Evolutionary conservation across 1,284 basidiomycete species (phyloP).

Genomic region (Lentinula novae-zelandiae): DNA sequence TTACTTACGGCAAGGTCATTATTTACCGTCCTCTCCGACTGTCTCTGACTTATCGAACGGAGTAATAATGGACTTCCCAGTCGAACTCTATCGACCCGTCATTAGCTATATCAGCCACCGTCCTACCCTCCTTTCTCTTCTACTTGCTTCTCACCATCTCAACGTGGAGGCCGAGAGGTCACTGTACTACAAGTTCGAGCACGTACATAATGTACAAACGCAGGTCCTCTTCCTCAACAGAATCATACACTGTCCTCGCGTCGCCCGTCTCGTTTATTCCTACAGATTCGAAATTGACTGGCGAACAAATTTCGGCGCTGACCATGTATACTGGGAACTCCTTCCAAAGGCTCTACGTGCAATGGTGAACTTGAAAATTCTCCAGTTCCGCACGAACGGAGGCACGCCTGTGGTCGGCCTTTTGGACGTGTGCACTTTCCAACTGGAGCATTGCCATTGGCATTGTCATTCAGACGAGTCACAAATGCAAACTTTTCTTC

Average conservation of each 20-base stretch:
- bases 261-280: background rate
- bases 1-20: background rate
- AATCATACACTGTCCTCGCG: background rate
- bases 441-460: constrained; percentile 2
- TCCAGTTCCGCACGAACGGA: constrained; percentile 5
- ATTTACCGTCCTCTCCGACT: background rate
- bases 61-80: background rate
- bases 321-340: constrained; percentile 2
- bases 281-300: constrained; percentile 5
- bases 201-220: background rate
- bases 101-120: constrained; percentile 1
- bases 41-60: background rate
- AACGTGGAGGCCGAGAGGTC: constrained; percentile 3
- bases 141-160: background rate
- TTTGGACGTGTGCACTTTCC: background rate
- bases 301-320: constrained; percentile 1
- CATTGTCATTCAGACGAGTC: constrained; percentile 1
- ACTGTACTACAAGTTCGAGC: constrained; percentile 3
- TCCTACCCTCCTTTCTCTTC: background rate
- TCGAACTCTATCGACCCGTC: constrained; percentile 2
- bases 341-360: background rate
- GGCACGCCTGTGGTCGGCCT: background rate
- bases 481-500: background rate
- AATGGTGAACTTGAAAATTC: background rate
- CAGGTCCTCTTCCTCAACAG: constrained; percentile 6